Percentiles rank a stretch among this genome's conserved stretches.
These are phyloP conservation scores for Hsuehochloa calcarea DNA, from an alignment of 176 grass and related monocot species.

Conservation along the genomic window DNA sequence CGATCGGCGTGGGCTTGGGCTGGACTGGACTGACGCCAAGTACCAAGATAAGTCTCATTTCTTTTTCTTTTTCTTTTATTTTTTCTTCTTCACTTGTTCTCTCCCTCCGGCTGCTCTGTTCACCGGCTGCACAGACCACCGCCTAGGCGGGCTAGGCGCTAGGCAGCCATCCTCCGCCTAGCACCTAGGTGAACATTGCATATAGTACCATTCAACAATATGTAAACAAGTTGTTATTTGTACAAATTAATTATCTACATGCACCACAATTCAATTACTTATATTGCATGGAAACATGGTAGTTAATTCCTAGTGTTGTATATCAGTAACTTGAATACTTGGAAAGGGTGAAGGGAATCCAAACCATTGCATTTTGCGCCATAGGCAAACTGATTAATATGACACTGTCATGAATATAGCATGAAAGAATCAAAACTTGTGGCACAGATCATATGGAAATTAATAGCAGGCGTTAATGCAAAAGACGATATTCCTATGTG, in stretches of 20 bases:
- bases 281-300: not conserved
- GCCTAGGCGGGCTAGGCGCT: too few species aligned
- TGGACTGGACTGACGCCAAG: too few species aligned
- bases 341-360: not conserved
- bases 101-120: too few species aligned
- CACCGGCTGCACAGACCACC: too few species aligned
- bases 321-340: not conserved
- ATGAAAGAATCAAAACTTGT: not conserved
- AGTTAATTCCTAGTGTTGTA: not conserved
- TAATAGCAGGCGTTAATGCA: not conserved
- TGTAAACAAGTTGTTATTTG: not conserved
- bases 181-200: too few species aligned
- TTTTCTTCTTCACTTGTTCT: too few species aligned
- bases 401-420: not conserved
- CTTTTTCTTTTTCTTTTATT: too few species aligned
- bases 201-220: not conserved
- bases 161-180: too few species aligned
- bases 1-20: too few species aligned
- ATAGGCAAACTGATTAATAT: not conserved
- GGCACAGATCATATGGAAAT: not conserved
- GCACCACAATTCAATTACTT: not conserved
- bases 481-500: not conserved
- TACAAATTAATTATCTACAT: not conserved
- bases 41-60: too few species aligned
- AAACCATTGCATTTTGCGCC: not conserved